A percentile compares a stretch with the other conserved stretches of the same genome.
Evolutionary conservation across 2,329 filamentous ascomycete species (phyloP).

Genomic region (Sarocladium brachiariae): DNA sequence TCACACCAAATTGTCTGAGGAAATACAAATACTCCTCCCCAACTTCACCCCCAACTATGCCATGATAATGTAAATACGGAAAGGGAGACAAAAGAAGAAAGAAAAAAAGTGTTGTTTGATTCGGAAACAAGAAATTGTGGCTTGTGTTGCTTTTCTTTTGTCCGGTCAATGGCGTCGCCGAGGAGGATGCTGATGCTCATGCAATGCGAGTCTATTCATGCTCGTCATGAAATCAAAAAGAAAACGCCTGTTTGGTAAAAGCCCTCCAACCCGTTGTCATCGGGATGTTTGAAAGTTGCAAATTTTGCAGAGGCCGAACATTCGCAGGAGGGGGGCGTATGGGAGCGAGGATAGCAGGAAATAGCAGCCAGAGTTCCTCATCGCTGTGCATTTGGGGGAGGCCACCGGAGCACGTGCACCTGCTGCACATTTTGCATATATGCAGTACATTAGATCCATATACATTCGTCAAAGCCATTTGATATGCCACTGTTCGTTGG

Average conservation of each 20-base stretch:
- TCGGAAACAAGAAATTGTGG: background rate
- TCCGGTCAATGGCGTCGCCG: conserved; percentile 7
- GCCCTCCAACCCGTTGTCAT: background rate
- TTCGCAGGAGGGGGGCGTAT: too few relatives aligned
- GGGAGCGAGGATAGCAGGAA: too few relatives aligned
- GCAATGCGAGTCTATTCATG: conserved; percentile 9
- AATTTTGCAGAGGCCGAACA: background rate
- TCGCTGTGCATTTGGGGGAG: background rate
- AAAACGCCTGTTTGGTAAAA: conserved; percentile 1
- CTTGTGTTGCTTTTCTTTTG: background rate
- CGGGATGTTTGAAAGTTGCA: background rate
- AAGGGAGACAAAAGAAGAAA: background rate
- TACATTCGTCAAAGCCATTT: conserved; percentile 25
- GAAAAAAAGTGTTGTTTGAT: background rate
- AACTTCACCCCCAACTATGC: background rate
- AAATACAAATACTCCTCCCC: background rate
- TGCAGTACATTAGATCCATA: conserved; percentile 30
- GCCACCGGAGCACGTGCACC: background rate
- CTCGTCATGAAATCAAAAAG: conserved; percentile 2
- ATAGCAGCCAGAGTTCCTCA: background rate
- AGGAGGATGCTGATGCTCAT: conserved; percentile 7
- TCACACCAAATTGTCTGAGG: too few relatives aligned
- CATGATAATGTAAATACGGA: background rate
- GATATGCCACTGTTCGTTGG: conserved; percentile 13
- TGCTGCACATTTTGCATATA: conserved; percentile 14